Evolutionary conservation across 1,284 basidiomycete genomes (phyloP).

Genomic region (Marasmius oreades): DNA sequence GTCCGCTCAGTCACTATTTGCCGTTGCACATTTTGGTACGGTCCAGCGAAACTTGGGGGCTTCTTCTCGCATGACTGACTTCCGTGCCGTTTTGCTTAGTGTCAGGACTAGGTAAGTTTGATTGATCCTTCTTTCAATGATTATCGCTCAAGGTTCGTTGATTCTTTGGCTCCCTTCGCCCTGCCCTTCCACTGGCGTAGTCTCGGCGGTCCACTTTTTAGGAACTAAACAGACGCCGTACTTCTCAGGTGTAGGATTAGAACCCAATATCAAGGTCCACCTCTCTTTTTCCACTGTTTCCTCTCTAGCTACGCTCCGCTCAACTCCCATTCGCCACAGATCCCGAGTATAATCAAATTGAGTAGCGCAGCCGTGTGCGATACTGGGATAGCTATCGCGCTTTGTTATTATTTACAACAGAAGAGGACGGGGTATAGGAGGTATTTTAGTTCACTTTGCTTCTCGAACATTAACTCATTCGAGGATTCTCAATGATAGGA

Average conservation of each 20-base stretch:
- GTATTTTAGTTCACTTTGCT: conserved; percentile 14
- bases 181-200: too few relatives aligned
- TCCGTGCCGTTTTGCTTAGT: conserved; percentile 14
- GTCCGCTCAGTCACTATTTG: conserved; percentile 19
- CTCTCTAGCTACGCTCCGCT: too few relatives aligned
- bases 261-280: conserved; percentile 22
- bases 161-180: too few relatives aligned
- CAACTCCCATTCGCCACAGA: conserved; percentile 10
- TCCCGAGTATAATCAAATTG: conserved; percentile 27
- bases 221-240: not conserved
- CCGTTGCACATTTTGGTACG: conserved; percentile 27
- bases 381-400: conserved; percentile 26
- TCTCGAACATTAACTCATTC: too few relatives aligned
- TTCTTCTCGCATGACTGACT: not conserved
- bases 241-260: conserved; percentile 20
- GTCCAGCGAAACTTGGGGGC: not conserved
- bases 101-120: conserved; percentile 25
- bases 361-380: conserved; percentile 29
- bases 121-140: too few relatives aligned
- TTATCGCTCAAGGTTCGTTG: too few relatives aligned
- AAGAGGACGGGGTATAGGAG: conserved; percentile 29
- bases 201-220: conserved; percentile 26
- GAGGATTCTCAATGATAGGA: conserved; percentile 17
- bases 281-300: not conserved
- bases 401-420: conserved; percentile 27